A percentile compares a stretch with the other conserved stretches of the same genome.
phyloP scores from a whole-genome alignment of 306 rosid species.

The Ormosia semicastrata region DNA sequence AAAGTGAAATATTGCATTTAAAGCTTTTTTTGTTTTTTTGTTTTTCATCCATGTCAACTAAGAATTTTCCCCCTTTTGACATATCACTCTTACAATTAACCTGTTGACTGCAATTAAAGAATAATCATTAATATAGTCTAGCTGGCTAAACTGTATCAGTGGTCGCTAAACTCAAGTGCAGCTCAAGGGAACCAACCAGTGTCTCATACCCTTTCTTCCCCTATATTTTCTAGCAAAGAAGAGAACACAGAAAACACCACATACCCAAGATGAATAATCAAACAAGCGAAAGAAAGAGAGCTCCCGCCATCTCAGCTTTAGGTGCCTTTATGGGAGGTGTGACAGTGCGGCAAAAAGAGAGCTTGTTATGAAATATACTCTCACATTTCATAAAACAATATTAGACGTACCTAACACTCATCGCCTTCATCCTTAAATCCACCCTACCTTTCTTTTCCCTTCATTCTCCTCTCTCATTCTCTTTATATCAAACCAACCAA shows the following conservation, averaged over 20 bases:
- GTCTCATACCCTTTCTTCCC: constrained; percentile 51
- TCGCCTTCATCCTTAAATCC: constrained; percentile 65
- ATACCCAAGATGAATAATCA: constrained; percentile 33
- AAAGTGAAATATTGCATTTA: neutral
- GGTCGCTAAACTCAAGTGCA: neutral
- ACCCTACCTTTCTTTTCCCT: constrained; percentile 38
- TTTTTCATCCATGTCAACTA: neutral
- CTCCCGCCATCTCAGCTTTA: constrained; percentile 55
- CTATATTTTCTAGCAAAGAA: constrained; percentile 23
- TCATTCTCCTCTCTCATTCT: constrained; percentile 33
- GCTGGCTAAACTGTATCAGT: too few species aligned
- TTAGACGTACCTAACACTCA: constrained; percentile 58
- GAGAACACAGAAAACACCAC: constrained; percentile 9
- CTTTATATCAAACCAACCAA: constrained; percentile 49
- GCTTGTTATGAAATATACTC: constrained; percentile 29
- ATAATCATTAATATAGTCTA: neutral
- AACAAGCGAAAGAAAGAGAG: constrained; percentile 43
- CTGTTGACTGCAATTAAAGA: neutral
- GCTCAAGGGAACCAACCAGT: neutral
- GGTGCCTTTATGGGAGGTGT: constrained; percentile 40
- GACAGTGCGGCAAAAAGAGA: constrained; percentile 62
- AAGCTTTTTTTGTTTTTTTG: neutral
- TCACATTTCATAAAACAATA: constrained; percentile 26
- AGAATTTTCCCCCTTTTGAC: neutral
- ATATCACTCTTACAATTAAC: neutral